These are phyloP conservation scores for Vigna radiata DNA, from an alignment of 306 rosid genomes.

Conservation along the genomic window DNA sequence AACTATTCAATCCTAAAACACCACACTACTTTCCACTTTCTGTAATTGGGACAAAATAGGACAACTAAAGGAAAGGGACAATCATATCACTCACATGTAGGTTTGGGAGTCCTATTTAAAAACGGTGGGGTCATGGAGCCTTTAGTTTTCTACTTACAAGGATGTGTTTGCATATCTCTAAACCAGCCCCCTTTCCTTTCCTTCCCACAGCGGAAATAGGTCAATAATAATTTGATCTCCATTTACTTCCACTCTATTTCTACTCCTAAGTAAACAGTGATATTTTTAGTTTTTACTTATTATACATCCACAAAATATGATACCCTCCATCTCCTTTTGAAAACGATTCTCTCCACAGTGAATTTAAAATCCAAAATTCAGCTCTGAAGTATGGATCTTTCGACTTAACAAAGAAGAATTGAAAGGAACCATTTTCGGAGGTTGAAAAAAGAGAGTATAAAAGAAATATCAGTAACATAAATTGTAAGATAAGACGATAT, in stretches of 20 bases:
- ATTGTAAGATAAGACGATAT: constrained; percentile 2
- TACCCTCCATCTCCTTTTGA: constrained; percentile 17
- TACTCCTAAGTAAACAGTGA: neutral
- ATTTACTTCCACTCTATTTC: constrained; percentile 21
- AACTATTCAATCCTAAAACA: constrained; percentile 16
- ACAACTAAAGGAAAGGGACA: constrained; percentile 13
- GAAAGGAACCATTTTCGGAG: constrained; percentile 1
- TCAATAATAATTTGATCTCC: constrained; percentile 13
- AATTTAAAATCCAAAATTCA: constrained; percentile 21
- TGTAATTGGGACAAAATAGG: constrained; percentile 12
- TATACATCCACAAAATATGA: constrained; percentile 8
- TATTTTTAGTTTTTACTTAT: constrained; percentile 1
- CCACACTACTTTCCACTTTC: neutral
- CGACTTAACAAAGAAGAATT: constrained; percentile 28
- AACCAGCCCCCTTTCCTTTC: neutral
- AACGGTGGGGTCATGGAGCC: neutral
- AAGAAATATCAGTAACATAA: constrained; percentile 6
- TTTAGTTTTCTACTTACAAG: constrained; percentile 22
- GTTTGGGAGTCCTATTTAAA: neutral
- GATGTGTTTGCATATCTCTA: constrained; percentile 1
- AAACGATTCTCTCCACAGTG: constrained; percentile 13
- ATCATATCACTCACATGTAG: neutral
- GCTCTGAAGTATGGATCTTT: constrained; percentile 10
- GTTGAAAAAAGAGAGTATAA: neutral
- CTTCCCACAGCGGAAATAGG: neutral